Percentiles rank a stretch among this genome's conserved stretches.
phyloP scores from a whole-genome alignment of 345 rosid species.

The Brassica napus region Da-Ae NC_063439.1:486501-487000 shows the following conservation, averaged over 20 bases:
- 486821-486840: conserved; percentile 36
- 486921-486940: conserved; percentile 26
- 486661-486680: conserved; percentile 39
- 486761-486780: conserved; percentile 37
- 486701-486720: conserved; percentile 36
- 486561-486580: conserved; percentile 21
- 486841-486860: conserved; percentile 17
- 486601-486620: conserved; percentile 5
- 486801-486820: conserved; percentile 12
- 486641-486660: conserved; percentile 37
- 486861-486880: conserved; percentile 23
- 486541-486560: not conserved
- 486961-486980: not conserved
- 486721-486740: conserved; percentile 43
- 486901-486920: conserved; percentile 29
- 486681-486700: conserved; percentile 38
- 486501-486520: conserved; percentile 15
- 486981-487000: not conserved
- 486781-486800: conserved; percentile 31
- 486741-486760: conserved; percentile 42
- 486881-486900: conserved; percentile 32
- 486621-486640: conserved; percentile 26
- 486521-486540: not conserved
- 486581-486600: conserved; percentile 15
- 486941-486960: not conserved